These are phyloP conservation scores for Macaranga tanarius DNA, from an alignment of 441 rosid species.

Conservation along the genomic window DNA sequence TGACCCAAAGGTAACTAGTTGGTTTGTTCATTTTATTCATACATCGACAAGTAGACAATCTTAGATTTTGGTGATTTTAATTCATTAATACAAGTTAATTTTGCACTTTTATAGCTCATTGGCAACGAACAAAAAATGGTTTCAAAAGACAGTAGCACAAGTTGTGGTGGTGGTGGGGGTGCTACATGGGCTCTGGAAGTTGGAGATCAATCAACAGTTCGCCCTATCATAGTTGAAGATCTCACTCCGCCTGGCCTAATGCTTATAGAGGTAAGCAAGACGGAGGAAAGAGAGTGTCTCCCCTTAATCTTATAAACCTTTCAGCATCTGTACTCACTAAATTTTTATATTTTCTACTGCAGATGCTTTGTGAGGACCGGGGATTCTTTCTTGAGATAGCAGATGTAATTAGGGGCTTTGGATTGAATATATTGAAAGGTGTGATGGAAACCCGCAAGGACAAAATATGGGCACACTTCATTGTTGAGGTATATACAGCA, in stretches of 20 bases:
- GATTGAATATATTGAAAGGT: constrained; percentile 77
- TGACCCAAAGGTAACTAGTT: constrained; percentile 59
- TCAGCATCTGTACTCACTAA: constrained; percentile 8
- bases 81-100: constrained; percentile 20
- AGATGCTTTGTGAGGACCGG: constrained; percentile 81
- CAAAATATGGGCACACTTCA: constrained; percentile 79
- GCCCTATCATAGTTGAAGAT: constrained; percentile 89
- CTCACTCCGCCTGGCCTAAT: constrained; percentile 65
- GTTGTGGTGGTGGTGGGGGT: constrained; percentile 45
- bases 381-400: constrained; percentile 87
- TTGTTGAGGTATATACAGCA: constrained; percentile 63
- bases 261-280: constrained; percentile 70
- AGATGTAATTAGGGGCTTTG: constrained; percentile 67
- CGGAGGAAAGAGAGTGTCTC: not conserved
- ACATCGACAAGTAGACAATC: not conserved
- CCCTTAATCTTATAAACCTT: not conserved
- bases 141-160: constrained; percentile 34
- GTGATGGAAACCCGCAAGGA: constrained; percentile 61
- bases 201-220: constrained; percentile 53
- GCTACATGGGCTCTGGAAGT: constrained; percentile 88
- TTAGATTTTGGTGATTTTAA: constrained; percentile 3
- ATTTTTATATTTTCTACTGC: constrained; percentile 15
- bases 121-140: constrained; percentile 37
- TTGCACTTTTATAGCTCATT: constrained; percentile 42
- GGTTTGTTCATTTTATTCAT: not conserved